Evolutionary conservation across 805 yeast species (phyloP), one percentile per base, ranked within the genome.

Genomic region (Starmerella geochares): DNA sequence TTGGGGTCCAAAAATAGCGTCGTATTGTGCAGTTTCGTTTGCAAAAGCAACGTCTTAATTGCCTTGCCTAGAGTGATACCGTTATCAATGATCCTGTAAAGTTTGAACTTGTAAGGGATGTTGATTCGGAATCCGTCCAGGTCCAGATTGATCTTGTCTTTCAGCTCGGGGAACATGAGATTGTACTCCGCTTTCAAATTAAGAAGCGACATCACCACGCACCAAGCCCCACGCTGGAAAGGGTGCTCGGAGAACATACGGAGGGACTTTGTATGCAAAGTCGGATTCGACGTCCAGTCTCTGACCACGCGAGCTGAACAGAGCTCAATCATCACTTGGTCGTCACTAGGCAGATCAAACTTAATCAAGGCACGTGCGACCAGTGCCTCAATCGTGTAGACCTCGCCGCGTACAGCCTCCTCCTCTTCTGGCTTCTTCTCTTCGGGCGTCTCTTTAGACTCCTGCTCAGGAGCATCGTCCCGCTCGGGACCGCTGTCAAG

Each of bases 51-150:
- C 24, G 86, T 94, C 52, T 74, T 76, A 11, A 80, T 62, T 0
- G 86, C 74, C 62, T 88, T 88, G 46, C 72, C 71, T 36, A 80
- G 66, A 0, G 86, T 79, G 17, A 85, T 74, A 14, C 83, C 67
- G 58, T 83, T 83, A 59, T 88, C 96, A 59, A 88, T 78, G n/a
- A 88, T 74, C 21, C 80, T 75, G 66, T 84, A 85, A 48, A 85
- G 78, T 46, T 83, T 71, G 61, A 84, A 84, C 48, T 79, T 78
- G 62, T 81, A 77, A 0, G 96, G 96, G 46, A 86, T 59, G 23
- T 63, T 65, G 48, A 71, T 47, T 11, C 68, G 57, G 50, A 70
- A 41, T 3, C 63, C 65, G 8, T 62, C 65, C n/a, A 65, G 54
- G 14, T 60, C 59, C 31, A 68, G 49, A 1, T 49, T 24, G 20